Conservation (phyloP, 179 eudicot genomes). For the Spinacia oleracea region DNA sequence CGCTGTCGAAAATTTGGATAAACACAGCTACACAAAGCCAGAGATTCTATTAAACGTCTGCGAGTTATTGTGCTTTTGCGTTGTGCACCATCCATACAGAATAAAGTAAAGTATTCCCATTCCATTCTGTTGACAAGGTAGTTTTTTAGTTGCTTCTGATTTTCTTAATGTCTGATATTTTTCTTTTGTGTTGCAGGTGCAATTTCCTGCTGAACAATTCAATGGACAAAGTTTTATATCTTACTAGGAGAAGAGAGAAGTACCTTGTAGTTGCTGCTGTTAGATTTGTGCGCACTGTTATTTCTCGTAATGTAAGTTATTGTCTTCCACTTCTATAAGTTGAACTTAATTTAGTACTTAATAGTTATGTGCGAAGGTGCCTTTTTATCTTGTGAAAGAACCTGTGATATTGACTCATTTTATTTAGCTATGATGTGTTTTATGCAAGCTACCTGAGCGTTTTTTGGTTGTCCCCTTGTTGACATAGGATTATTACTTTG, state of each 20-base stretch:
- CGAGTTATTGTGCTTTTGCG: constrained; percentile 89
- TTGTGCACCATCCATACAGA: constrained; percentile 79
- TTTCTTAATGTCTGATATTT: constrained; percentile 7
- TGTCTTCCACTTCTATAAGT: background rate
- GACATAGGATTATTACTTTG: background rate
- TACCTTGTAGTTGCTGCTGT: constrained; percentile 90
- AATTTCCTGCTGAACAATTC: constrained; percentile 72
- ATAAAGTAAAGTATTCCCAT: constrained; percentile 61
- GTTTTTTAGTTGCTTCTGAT: constrained; percentile 19
- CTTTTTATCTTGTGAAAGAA: background rate
- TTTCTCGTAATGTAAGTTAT: constrained; percentile 80
- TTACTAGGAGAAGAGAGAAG: constrained; percentile 78
- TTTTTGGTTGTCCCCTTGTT: background rate
- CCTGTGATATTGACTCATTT: background rate
- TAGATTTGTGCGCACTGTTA: constrained; percentile 78
- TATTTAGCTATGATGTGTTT: background rate
- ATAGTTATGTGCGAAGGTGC: background rate
- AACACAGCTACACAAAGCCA: constrained; percentile 52
- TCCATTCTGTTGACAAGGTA: constrained; percentile 7
- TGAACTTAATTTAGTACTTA: background rate
- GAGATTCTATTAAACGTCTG: constrained; percentile 81
- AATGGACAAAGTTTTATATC: constrained; percentile 71
- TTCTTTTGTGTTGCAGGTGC: constrained; percentile 58
- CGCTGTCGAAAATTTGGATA: constrained; percentile 35
- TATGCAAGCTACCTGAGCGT: background rate